A percentile compares a stretch with the other conserved stretches of the same genome.
phyloP scores from a whole-genome alignment of 176 grass and related monocot species.

The Pharus latifolius region DNA sequence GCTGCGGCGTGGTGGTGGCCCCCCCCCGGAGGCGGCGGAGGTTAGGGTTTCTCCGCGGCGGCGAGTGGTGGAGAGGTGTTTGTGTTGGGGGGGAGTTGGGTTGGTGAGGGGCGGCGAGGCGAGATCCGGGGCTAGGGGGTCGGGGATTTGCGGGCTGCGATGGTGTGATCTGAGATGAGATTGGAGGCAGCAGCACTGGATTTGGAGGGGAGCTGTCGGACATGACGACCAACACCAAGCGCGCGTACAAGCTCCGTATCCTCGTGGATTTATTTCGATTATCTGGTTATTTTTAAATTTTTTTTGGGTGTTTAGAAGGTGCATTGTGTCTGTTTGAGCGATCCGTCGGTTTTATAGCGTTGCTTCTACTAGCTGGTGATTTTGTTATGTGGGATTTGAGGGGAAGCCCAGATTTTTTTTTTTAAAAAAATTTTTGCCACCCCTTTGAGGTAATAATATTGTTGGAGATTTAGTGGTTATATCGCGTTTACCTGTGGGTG shows the following conservation, averaged over 20 bases:
- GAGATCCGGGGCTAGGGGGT: conserved; percentile 40
- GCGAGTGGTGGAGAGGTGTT: background rate
- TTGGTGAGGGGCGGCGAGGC: background rate
- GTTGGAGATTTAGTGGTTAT: background rate
- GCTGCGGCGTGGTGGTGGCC: background rate
- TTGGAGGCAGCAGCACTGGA: conserved; percentile 1
- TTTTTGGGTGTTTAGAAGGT: background rate
- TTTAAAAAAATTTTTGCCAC: background rate
- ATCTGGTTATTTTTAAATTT: background rate
- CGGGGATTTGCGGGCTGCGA: conserved; percentile 2
- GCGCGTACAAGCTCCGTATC: conserved; percentile 99
- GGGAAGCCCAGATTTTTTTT: background rate
- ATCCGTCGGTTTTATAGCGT: background rate
- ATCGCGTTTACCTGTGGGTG: background rate
- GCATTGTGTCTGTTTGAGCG: background rate
- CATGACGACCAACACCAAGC: conserved; percentile 96
- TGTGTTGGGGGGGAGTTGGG: background rate
- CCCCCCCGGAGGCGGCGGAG: background rate
- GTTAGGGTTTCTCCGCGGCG: background rate
- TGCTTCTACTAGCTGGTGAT: background rate
- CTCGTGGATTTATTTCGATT: conserved; percentile 17
- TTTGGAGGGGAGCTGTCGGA: conserved; percentile 8
- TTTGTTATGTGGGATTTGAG: background rate
- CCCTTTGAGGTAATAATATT: background rate
- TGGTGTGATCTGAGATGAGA: conserved; percentile 80